A percentile compares a stretch with the other conserved stretches of the same genome.
Conservation (phyloP, 176 grass and related monocot genomes). For the Triticum dicoccoides region DNA sequence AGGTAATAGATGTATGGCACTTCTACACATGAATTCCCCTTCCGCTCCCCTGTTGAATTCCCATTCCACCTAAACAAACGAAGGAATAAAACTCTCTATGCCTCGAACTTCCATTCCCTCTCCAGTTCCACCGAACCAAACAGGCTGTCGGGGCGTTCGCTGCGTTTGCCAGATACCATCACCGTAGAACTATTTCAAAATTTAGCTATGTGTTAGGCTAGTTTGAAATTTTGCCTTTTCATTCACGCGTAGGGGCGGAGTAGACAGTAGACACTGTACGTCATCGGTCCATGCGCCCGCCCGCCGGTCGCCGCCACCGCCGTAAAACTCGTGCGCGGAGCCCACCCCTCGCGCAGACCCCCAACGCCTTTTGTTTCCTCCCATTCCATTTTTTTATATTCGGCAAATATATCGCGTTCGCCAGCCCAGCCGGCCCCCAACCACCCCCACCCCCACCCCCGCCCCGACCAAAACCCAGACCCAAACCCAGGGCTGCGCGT, state of each 20-base stretch:
- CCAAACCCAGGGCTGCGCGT: constrained; percentile 42
- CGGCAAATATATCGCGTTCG: not conserved
- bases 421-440: constrained; percentile 14
- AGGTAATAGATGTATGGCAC: too few species aligned
- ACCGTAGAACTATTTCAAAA: too few species aligned
- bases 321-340: constrained; percentile 46
- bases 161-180: too few species aligned
- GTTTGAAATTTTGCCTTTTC: not conserved
- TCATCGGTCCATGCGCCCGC: not conserved
- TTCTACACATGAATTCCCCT: too few species aligned
- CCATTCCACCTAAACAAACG: too few species aligned
- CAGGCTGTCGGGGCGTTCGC: too few species aligned
- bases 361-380: constrained; percentile 12
- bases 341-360: constrained; percentile 2
- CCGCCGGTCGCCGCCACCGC: not conserved
- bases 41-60: too few species aligned
- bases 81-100: too few species aligned
- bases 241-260: not conserved
- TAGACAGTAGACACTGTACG: not conserved
- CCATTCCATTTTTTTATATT: not conserved
- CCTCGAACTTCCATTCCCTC: too few species aligned
- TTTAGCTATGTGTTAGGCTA: not conserved
- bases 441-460: constrained; percentile 12
- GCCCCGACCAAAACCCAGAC: constrained; percentile 40
- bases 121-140: too few species aligned